phyloP scores from a whole-genome alignment of 2,329 filamentous ascomycete species.

The Aspergillus persii region DNA sequence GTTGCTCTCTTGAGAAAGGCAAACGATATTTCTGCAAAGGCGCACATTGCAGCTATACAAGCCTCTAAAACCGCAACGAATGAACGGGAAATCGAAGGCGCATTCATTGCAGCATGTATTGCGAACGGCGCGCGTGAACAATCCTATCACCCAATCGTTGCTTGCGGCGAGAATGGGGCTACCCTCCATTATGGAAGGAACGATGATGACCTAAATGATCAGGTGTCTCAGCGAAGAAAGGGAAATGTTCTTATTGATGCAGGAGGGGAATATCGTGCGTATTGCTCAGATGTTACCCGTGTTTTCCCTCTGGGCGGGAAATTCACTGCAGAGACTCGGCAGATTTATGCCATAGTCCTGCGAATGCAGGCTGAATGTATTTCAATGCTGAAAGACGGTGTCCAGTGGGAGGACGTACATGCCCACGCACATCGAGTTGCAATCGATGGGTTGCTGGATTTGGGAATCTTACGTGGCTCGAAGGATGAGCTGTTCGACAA shows the following conservation, averaged over 20 bases:
- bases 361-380: conserved; percentile 79
- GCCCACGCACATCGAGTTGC: conserved; percentile 70
- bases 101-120: conserved; percentile 71
- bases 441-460: conserved; percentile 64
- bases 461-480: conserved; percentile 67
- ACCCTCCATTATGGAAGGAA: conserved; percentile 87
- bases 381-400: conserved; percentile 64
- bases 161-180: conserved; percentile 75
- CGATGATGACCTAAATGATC: conserved; percentile 64
- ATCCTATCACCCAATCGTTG: conserved; percentile 87
- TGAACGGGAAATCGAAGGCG: conserved; percentile 79
- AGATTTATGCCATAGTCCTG: conserved; percentile 74
- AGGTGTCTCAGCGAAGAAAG: conserved; percentile 41
- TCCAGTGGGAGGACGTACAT: conserved; percentile 70
- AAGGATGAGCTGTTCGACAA: conserved; percentile 72
- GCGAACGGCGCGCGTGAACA: conserved; percentile 70
- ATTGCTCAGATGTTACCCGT: conserved; percentile 86
- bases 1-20: conserved; percentile 77
- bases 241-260: conserved; percentile 83
- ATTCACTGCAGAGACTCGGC: conserved; percentile 66
- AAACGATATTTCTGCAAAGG: conserved; percentile 73
- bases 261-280: conserved; percentile 78
- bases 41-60: conserved; percentile 70
- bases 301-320: conserved; percentile 74
- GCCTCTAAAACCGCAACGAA: conserved; percentile 63